Percentiles rank a stretch among this genome's conserved stretches.
phyloP scores from a whole-genome alignment of 805 yeast species.

The Suhomyces prunicola region DNA sequence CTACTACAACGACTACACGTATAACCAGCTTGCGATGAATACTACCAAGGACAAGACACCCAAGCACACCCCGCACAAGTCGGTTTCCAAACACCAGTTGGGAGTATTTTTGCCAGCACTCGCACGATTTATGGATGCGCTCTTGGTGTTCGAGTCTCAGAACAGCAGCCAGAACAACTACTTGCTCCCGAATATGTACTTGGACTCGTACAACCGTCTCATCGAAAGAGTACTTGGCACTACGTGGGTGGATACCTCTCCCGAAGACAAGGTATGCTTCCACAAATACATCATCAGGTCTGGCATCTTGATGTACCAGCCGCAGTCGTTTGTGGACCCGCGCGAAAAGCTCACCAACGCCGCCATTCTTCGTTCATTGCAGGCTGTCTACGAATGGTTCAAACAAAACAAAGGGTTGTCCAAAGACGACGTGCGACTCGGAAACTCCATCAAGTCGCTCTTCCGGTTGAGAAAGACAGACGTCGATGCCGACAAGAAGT shows the following conservation, averaged over 20 bases:
- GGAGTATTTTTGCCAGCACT: constrained; percentile 18
- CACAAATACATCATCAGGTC: constrained; percentile 27
- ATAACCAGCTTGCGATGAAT: constrained; percentile 11
- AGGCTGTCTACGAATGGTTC: constrained; percentile 20
- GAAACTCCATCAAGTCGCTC: constrained; percentile 16
- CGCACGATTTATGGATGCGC: constrained; percentile 20
- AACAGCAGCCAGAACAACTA: constrained; percentile 11
- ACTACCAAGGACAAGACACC: constrained; percentile 7
- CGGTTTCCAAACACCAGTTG: constrained; percentile 25
- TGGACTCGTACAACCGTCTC: constrained; percentile 25
- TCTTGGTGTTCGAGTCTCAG: constrained; percentile 16
- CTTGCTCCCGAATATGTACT: constrained; percentile 16
- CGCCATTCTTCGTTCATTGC: constrained; percentile 20
- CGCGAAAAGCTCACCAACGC: constrained; percentile 16
- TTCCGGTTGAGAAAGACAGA: constrained; percentile 12
- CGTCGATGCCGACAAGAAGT: constrained; percentile 12
- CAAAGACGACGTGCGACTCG: constrained; percentile 17
- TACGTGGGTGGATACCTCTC: constrained; percentile 22
- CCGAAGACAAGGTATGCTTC: constrained; percentile 13
- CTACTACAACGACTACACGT: constrained; percentile 27
- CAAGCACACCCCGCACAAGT: constrained; percentile 16
- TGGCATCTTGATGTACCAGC: constrained; percentile 29
- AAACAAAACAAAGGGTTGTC: constrained; percentile 14
- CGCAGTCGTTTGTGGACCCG: constrained; percentile 19
- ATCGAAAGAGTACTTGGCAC: constrained; percentile 20